Conservation (phyloP, 78 protist genomes). For the Acrasis kona region DNA sequence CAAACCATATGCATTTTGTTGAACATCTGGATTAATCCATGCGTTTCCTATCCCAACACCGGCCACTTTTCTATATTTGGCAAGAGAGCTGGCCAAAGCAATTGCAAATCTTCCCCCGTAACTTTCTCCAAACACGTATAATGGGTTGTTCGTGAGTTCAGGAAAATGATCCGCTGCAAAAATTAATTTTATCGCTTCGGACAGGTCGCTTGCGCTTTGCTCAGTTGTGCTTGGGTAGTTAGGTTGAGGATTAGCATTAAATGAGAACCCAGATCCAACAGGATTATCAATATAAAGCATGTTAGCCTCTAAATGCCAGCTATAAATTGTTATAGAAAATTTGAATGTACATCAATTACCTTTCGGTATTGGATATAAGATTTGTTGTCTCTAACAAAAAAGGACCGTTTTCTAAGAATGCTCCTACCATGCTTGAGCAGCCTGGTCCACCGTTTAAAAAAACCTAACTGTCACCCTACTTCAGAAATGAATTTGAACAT, state of each 20-base stretch:
- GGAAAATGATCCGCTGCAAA: not conserved
- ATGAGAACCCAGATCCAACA: conserved; percentile 53
- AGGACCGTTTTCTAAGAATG: conserved; percentile 27
- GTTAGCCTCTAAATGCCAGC: conserved; percentile 37
- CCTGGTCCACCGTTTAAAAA: conserved; percentile 40
- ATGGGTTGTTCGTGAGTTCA: not conserved
- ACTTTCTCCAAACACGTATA: conserved; percentile 47
- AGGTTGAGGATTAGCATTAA: conserved; percentile 14
- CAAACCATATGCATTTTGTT: no score
- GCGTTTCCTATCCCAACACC: no score
- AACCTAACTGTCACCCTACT: no score
- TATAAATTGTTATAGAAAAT: conserved; percentile 26
- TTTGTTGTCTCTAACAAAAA: not conserved
- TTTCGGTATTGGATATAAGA: no score
- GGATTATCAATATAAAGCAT: conserved; percentile 43
- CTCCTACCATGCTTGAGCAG: conserved; percentile 31
- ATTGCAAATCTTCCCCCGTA: conserved; percentile 64
- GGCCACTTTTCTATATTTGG: no score
- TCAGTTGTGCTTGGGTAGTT: no score
- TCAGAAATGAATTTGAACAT: no score
- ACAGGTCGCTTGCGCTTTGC: no score
- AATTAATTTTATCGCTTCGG: conserved; percentile 26
- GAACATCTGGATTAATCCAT: no score
- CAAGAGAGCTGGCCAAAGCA: no score
- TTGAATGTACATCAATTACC: no score